These are phyloP conservation scores for Chlamydomonas eustigma DNA, from an alignment of 139 green algal genomes.

Conservation along the genomic window DNA sequence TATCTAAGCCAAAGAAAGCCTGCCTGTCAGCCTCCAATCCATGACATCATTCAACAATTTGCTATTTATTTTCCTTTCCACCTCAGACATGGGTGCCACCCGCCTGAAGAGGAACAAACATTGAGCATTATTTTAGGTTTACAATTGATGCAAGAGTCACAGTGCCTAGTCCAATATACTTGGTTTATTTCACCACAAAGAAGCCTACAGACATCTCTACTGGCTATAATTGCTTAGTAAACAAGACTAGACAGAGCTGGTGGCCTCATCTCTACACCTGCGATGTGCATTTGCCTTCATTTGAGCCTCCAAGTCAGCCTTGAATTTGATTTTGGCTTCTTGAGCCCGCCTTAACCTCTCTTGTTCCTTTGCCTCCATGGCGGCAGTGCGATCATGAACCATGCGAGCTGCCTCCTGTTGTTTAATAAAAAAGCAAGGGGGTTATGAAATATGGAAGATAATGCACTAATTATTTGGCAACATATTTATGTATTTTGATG, in stretches of 20 bases:
- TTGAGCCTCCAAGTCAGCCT: slow-evolving; percentile 26
- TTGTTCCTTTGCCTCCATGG: slow-evolving; percentile 17
- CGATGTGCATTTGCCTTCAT: slow-evolving; percentile 26
- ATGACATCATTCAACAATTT: not conserved
- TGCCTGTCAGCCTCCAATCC: not conserved
- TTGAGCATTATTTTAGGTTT: not conserved
- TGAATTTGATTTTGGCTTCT: slow-evolving; percentile 19
- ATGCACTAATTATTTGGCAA: not conserved
- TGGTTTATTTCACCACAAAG: not conserved
- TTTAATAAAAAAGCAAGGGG: no score
- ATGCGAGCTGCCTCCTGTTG: slow-evolving; percentile 9
- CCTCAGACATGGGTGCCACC: not conserved
- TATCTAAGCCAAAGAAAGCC: not conserved
- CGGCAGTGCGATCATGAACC: slow-evolving; percentile 7
- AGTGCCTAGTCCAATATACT: not conserved
- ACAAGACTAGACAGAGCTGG: not conserved
- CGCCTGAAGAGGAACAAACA: not conserved
- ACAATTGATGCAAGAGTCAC: not conserved
- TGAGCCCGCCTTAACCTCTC: slow-evolving; percentile 3
- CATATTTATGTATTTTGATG: not conserved
- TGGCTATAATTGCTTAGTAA: not conserved
- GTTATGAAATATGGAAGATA: not conserved
- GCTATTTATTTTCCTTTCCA: not conserved
- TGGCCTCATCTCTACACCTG: not conserved
- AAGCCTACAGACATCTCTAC: not conserved